Percentiles rank a stretch among this genome's conserved stretches.
phyloP scores from a whole-genome alignment of 768 basidiomycete species.

The Leucogyrophana mollusca region DNA sequence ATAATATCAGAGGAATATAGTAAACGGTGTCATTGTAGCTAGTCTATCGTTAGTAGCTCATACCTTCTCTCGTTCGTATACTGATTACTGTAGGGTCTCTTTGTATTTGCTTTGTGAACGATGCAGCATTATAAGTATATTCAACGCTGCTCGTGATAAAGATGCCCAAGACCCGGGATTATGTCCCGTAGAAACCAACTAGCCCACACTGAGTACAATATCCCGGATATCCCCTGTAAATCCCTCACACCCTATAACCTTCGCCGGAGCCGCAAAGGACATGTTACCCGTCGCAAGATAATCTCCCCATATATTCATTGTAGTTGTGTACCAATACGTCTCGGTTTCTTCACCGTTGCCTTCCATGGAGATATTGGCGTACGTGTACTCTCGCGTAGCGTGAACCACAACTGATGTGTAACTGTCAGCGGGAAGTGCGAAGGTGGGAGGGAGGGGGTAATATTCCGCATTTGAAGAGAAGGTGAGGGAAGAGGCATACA shows the following conservation, averaged over 20 bases:
- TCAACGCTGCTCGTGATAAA: no score
- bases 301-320: constrained; percentile 39
- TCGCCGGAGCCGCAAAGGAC: constrained; percentile 43
- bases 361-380: constrained; percentile 24
- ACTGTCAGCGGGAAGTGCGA: constrained; percentile 23
- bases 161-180: no score
- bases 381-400: constrained; percentile 35
- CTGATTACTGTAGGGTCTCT: no score
- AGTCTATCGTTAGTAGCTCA: no score
- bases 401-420: constrained; percentile 37
- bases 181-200: constrained; percentile 15
- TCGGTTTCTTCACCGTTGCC: constrained; percentile 17
- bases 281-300: constrained; percentile 38
- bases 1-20: neutral
- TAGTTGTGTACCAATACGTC: constrained; percentile 33
- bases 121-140: no score
- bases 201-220: constrained; percentile 23
- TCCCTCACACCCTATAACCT: constrained; percentile 32
- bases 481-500: constrained; percentile 37
- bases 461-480: constrained; percentile 37
- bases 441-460: constrained; percentile 32
- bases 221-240: constrained; percentile 34
- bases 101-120: no score
- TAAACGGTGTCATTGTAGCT: neutral
- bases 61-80: no score